Conservation (phyloP, 257 asterid species). For the Fraxinus anomala region DNA sequence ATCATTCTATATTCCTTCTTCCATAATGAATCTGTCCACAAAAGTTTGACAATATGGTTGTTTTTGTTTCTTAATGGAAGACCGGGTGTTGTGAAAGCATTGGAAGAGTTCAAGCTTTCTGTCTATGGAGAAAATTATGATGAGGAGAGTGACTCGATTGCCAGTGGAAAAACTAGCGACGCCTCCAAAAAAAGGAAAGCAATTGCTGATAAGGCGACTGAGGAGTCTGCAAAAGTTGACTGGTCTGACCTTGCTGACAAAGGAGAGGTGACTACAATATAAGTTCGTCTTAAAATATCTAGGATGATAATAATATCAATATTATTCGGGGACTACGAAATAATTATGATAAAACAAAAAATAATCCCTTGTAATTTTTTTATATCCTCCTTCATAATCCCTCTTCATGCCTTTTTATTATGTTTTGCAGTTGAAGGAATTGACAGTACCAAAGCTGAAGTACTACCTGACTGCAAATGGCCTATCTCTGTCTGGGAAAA, state of each 20-base stretch:
- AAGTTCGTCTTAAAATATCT: background rate
- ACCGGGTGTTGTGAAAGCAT: constrained; percentile 80
- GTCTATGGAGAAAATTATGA: constrained; percentile 76
- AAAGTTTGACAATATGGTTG: background rate
- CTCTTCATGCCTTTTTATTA: background rate
- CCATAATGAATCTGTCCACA: constrained; percentile 12
- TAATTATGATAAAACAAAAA: background rate
- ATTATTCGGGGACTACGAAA: background rate
- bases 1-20: constrained; percentile 7
- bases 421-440: constrained; percentile 77
- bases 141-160: constrained; percentile 45
- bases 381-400: background rate
- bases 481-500: constrained; percentile 70
- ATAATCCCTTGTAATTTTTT: constrained; percentile 2
- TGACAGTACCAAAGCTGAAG: constrained; percentile 77
- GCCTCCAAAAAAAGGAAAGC: constrained; percentile 79
- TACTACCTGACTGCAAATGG: constrained; percentile 59
- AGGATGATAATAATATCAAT: background rate
- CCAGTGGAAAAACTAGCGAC: constrained; percentile 50
- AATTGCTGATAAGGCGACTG: constrained; percentile 57
- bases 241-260: constrained; percentile 90
- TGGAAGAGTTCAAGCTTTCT: constrained; percentile 80
- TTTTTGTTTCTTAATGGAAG: constrained; percentile 38
- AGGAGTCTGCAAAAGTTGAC: constrained; percentile 59
- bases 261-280: constrained; percentile 63